phyloP scores from a whole-genome alignment of 116 monocot species.

The Cymodocea nodosa region DNA sequence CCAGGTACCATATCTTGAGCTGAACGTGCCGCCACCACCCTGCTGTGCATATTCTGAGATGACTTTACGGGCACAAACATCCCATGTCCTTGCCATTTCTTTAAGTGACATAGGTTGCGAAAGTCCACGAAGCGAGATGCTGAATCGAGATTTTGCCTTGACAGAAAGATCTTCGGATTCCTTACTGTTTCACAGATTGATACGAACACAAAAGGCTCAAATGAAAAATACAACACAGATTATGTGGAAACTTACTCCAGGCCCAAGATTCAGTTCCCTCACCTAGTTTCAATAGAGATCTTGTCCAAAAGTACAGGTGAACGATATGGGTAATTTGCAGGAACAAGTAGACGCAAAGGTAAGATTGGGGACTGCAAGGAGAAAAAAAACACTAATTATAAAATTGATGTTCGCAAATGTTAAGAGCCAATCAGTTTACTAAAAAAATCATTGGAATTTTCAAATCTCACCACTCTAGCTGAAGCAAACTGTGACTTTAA shows the following conservation, averaged over 20 bases:
- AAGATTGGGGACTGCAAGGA: constrained; percentile 44
- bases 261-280: neutral
- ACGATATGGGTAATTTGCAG: constrained; percentile 47
- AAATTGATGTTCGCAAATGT: neutral
- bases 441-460: neutral
- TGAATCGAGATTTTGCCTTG: constrained; percentile 48
- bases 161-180: constrained; percentile 46
- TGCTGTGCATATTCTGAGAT: constrained; percentile 62
- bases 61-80: constrained; percentile 41
- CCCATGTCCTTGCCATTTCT: constrained; percentile 67
- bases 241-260: neutral
- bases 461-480: constrained; percentile 31
- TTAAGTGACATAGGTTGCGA: constrained; percentile 53
- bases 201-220: neutral
- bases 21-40: constrained; percentile 65
- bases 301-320: constrained; percentile 66
- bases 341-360: constrained; percentile 59
- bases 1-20: constrained; percentile 61
- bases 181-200: constrained; percentile 11
- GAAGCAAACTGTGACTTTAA: constrained; percentile 64
- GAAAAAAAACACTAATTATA: neutral
- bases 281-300: constrained; percentile 40
- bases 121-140: constrained; percentile 37
- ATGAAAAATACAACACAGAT: neutral
- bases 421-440: neutral